Evolutionary conservation across 75 land plant species (phyloP).

Genomic region (Cupressus sempervirens): DNA sequence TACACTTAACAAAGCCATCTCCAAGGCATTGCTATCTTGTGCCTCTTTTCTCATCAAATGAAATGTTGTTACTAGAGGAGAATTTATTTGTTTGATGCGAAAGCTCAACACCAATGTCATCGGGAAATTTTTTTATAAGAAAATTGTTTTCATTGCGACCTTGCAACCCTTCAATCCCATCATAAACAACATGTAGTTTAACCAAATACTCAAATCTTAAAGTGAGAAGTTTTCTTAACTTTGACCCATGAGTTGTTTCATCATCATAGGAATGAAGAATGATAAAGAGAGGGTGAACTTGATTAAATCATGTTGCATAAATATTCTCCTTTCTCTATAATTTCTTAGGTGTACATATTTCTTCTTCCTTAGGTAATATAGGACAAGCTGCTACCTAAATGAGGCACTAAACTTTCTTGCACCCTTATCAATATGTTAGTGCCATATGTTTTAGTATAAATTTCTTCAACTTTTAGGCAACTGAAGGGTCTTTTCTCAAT

Average conservation of each 20-base stretch:
- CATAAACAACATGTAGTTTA: constrained; percentile 81
- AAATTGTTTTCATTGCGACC: constrained; percentile 42
- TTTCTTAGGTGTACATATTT: too few species aligned
- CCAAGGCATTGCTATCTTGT: too few species aligned
- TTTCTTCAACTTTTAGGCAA: too few species aligned
- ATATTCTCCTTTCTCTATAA: constrained; percentile 45
- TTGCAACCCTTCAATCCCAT: constrained; percentile 62
- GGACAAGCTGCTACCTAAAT: too few species aligned
- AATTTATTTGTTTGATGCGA: constrained; percentile 82
- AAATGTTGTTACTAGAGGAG: constrained; percentile 34
- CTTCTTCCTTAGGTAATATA: too few species aligned
- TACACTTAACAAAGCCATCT: too few species aligned
- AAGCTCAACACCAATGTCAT: constrained; percentile 92
- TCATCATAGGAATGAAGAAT: constrained; percentile 72
- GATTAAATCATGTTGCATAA: constrained; percentile 49
- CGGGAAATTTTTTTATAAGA: constrained; percentile 85
- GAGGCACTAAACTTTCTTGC: too few species aligned
- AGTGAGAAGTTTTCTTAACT: constrained; percentile 51
- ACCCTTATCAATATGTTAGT: too few species aligned
- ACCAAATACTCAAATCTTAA: constrained; percentile 80
- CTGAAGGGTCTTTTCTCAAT: too few species aligned
- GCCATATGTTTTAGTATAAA: too few species aligned
- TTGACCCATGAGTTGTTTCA: constrained; percentile 27
- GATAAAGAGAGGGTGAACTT: constrained; percentile 79
- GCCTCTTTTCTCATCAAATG: constrained; percentile 54